Evolutionary conservation across 306 rosid species (phyloP).

Genomic region (Inga leiocalycina): DNA sequence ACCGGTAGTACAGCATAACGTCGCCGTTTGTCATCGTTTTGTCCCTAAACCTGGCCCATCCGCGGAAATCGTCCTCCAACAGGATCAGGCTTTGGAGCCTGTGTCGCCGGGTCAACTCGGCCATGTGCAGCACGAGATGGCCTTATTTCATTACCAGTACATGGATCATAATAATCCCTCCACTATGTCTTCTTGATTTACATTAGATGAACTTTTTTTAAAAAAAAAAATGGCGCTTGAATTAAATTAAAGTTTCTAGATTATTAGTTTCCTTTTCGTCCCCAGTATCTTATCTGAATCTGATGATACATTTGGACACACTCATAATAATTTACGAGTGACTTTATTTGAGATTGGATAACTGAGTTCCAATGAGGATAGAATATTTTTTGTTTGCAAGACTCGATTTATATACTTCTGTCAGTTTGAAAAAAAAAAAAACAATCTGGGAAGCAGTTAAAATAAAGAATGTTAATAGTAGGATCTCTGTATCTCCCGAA

Average conservation of each 20-base stretch:
- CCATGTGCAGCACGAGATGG: no score
- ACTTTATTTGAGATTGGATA: not conserved
- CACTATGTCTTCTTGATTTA: not conserved
- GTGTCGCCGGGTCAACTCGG: no score
- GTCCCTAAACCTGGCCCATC: conserved; percentile 56
- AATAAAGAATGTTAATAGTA: conserved; percentile 38
- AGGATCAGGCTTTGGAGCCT: conserved; percentile 47
- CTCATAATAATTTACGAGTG: no score
- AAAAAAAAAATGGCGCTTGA: not conserved
- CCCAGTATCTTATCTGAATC: not conserved
- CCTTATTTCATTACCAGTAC: no score
- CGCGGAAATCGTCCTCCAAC: conserved; percentile 58
- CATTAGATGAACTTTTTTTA: not conserved
- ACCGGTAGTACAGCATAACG: conserved; percentile 62
- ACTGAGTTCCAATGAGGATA: not conserved
- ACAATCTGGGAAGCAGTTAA: not conserved
- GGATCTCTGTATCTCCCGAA: conserved; percentile 89
- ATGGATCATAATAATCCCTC: no score
- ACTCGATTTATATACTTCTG: not conserved
- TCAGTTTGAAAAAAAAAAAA: no score
- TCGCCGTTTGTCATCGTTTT: conserved; percentile 59
- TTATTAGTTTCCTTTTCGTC: not conserved
- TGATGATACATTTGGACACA: not conserved
- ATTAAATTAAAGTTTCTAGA: not conserved
- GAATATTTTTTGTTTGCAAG: not conserved